These are phyloP conservation scores for Saccharomycopsis guyanensis DNA, from an alignment of 805 yeast genomes.

Conservation along the genomic window DNA sequence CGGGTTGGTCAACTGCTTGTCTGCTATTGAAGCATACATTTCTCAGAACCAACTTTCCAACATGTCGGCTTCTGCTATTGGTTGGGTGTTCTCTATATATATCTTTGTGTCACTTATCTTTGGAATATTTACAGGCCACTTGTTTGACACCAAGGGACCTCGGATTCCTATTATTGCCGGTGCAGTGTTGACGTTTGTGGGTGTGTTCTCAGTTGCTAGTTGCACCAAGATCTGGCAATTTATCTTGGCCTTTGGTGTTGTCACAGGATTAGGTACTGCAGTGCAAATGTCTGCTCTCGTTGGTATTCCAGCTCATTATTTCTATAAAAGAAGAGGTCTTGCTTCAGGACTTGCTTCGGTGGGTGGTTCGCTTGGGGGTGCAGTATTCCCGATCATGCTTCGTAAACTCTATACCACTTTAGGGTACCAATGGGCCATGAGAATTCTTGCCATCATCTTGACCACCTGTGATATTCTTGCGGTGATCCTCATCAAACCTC, in stretches of 20 bases:
- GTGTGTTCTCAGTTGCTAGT: slow-evolving; percentile 38
- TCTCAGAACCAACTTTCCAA: slow-evolving; percentile 41
- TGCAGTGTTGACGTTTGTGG: slow-evolving; percentile 30
- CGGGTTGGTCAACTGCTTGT: slow-evolving; percentile 60
- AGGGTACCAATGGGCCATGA: slow-evolving; percentile 48
- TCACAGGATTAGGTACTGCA: slow-evolving; percentile 37
- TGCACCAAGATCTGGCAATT: slow-evolving; percentile 43
- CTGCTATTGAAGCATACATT: slow-evolving; percentile 61
- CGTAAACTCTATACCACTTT: slow-evolving; percentile 33
- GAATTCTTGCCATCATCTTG: slow-evolving; percentile 34
- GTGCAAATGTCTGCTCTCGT: slow-evolving; percentile 38
- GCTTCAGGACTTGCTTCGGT: slow-evolving; percentile 40
- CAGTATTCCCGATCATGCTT: slow-evolving; percentile 40
- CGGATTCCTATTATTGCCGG: slow-evolving; percentile 33
- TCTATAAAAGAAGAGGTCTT: slow-evolving; percentile 34
- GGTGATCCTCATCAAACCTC: slow-evolving; percentile 28
- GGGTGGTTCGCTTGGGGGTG: slow-evolving; percentile 47
- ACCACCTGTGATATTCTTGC: slow-evolving; percentile 20
- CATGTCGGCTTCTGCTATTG: slow-evolving; percentile 40
- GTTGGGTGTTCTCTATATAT: slow-evolving; percentile 56
- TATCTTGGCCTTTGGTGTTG: slow-evolving; percentile 42
- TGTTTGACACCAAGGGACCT: slow-evolving; percentile 41
- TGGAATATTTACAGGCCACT: slow-evolving; percentile 36
- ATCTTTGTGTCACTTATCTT: slow-evolving; percentile 27
- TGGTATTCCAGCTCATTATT: slow-evolving; percentile 39